A percentile compares a stretch with the other conserved stretches of the same genome.
These are phyloP conservation scores for Inonotus obliquus DNA, from an alignment of 1,284 basidiomycete species.

Conservation along the genomic window DNA sequence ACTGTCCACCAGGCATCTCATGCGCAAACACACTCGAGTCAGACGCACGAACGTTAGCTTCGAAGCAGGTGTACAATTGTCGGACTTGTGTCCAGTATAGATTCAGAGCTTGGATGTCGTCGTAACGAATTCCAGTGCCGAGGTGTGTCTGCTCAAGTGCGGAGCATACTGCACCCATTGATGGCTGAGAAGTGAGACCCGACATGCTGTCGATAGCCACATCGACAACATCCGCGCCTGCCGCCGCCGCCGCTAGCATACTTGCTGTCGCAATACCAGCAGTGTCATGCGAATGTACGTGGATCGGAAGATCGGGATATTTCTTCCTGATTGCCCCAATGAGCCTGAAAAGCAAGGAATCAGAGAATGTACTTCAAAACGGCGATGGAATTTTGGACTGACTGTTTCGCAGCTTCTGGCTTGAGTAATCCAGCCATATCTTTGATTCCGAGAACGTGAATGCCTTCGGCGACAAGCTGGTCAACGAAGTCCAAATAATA, in stretches of 20 bases:
- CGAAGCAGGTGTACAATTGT: conserved; percentile 94
- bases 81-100: conserved; percentile 98
- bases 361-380: conserved; percentile 5
- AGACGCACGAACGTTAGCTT: conserved; percentile 96
- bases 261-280: conserved; percentile 96
- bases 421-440: conserved; percentile 99
- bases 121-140: conserved; percentile 96
- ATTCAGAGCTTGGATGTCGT: conserved; percentile 97
- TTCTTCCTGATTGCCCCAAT: conserved; percentile 93
- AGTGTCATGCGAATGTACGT: conserved; percentile 99
- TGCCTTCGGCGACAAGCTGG: conserved; percentile 91
- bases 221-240: conserved; percentile 97
- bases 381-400: conserved; percentile 24
- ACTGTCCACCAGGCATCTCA: conserved; percentile 99
- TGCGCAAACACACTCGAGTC: conserved; percentile 98
- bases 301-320: conserved; percentile 97
- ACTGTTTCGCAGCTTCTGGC: conserved; percentile 89
- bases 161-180: conserved; percentile 95
- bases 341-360: conserved; percentile 46
- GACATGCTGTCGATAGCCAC: conserved; percentile 99
- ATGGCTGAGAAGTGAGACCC: conserved; percentile 96
- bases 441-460: conserved; percentile 98
- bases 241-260: conserved; percentile 94
- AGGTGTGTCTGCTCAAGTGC: conserved; percentile 94
- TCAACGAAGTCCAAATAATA: conserved; percentile 98